Conservation (phyloP, 2,329 filamentous ascomycete genomes). For the Tolypocladium paradoxum region DNA sequence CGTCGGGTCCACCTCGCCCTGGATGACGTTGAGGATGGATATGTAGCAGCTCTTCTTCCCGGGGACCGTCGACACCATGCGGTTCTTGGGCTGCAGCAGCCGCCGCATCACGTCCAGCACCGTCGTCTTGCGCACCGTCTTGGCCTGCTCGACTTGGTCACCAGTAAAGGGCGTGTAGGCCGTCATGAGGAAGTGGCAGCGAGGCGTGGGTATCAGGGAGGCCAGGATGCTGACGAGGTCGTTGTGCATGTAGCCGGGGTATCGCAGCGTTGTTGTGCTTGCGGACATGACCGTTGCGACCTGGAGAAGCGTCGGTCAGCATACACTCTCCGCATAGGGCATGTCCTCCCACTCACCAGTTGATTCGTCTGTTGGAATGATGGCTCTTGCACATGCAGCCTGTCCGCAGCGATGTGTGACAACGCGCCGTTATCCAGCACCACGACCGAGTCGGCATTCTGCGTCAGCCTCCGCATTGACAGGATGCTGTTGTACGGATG, state of each 20-base stretch:
- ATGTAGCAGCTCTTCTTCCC: conserved; percentile 99
- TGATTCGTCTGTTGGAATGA: conserved; percentile 98
- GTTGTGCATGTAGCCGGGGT: conserved; percentile 99
- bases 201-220: conserved; percentile 87
- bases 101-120: conserved; percentile 96
- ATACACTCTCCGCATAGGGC: background rate
- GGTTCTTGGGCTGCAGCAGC: conserved; percentile 92
- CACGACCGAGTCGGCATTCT: conserved; percentile 96
- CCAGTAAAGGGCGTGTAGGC: conserved; percentile 97
- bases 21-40: conserved; percentile 96
- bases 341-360: conserved; percentile 43
- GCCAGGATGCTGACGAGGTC: conserved; percentile 95
- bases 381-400: conserved; percentile 87
- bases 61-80: conserved; percentile 94
- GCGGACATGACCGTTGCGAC: conserved; percentile 97
- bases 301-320: conserved; percentile 21
- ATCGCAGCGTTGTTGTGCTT: conserved; percentile 89
- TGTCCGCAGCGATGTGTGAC: conserved; percentile 85
- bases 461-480: conserved; percentile 78
- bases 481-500: conserved; percentile 97
- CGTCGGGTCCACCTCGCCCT: conserved; percentile 94
- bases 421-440: conserved; percentile 94
- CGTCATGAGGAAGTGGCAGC: conserved; percentile 97
- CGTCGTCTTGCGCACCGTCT: conserved; percentile 95
- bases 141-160: conserved; percentile 91